A percentile compares a stretch with the other conserved stretches of the same genome.
phyloP scores from a whole-genome alignment of 73 alveolate genomes.

The Stentor coeruleus region DNA sequence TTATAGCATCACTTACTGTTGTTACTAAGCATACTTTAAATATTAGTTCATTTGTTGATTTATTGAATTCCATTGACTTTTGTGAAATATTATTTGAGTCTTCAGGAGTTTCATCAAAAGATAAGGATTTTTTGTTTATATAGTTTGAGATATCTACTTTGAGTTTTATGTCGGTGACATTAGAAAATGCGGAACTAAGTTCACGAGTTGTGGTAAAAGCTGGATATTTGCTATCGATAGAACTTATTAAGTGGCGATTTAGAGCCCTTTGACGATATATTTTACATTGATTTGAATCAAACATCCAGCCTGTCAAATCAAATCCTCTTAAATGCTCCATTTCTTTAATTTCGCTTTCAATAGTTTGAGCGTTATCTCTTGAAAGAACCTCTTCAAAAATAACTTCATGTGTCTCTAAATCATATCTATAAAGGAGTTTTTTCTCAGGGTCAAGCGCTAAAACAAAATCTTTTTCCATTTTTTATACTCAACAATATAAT shows the following conservation, averaged over 20 bases:
- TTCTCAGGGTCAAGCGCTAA: neutral
- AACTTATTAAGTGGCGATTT: conserved; percentile 34
- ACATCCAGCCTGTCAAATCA: conserved; percentile 8
- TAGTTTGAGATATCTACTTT: conserved; percentile 53
- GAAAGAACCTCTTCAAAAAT: neutral
- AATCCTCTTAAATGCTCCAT: conserved; percentile 13
- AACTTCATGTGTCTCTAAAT: neutral
- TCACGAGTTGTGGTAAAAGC: conserved; percentile 54
- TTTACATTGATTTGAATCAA: neutral
- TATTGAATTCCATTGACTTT: neutral
- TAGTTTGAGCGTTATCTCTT: neutral
- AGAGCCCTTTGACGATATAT: conserved; percentile 46
- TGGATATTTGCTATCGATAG: conserved; percentile 34
- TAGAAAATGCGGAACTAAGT: conserved; percentile 73
- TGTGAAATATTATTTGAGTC: neutral
- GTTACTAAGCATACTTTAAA: neutral
- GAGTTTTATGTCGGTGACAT: conserved; percentile 45
- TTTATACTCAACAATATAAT: neutral
- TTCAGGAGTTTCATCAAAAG: neutral
- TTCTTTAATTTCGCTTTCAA: neutral
- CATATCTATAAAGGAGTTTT: neutral
- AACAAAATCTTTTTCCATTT: neutral
- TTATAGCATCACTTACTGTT: conserved; percentile 68
- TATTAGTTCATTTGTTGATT: neutral
- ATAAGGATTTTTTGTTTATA: conserved; percentile 29